phyloP scores from a whole-genome alignment of 2,329 filamentous ascomycete genomes.

The Penicillium decumbens region DNA sequence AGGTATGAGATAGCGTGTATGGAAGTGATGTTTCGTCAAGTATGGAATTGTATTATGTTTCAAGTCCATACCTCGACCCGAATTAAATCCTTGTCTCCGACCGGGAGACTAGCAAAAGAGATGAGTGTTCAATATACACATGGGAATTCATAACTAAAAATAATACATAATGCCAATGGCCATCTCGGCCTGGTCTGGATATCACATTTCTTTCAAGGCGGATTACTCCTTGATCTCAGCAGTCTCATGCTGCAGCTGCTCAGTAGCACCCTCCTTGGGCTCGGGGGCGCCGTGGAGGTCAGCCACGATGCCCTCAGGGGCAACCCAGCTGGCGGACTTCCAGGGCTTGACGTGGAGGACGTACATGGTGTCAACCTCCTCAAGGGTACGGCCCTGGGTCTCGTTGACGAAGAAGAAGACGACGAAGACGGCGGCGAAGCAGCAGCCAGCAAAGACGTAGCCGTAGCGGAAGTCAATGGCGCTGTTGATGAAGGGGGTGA shows the following conservation, averaged over 20 bases:
- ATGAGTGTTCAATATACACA: slow-evolving; percentile 16
- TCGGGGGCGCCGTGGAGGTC: slow-evolving; percentile 24
- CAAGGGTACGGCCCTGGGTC: slow-evolving; percentile 65
- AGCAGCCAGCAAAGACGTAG: slow-evolving; percentile 72
- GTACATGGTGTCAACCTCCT: slow-evolving; percentile 79
- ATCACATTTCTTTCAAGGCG: neutral
- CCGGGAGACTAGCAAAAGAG: slow-evolving; percentile 9
- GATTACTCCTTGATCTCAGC: slow-evolving; percentile 14
- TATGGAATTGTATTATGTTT: slow-evolving; percentile 1
- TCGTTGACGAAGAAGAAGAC: slow-evolving; percentile 78
- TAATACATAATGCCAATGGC: neutral
- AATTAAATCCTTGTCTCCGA: slow-evolving; percentile 11
- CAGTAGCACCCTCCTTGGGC: slow-evolving; percentile 19
- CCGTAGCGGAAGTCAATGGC: slow-evolving; percentile 72
- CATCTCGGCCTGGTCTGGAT: neutral
- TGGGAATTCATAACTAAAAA: slow-evolving; percentile 8
- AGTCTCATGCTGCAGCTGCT: slow-evolving; percentile 21
- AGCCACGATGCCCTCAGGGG: slow-evolving; percentile 31
- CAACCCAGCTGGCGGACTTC: slow-evolving; percentile 53
- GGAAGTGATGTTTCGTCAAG: neutral
- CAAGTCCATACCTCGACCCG: slow-evolving; percentile 5
- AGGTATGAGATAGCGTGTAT: neutral
- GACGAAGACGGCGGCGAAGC: slow-evolving; percentile 58
- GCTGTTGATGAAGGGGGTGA: slow-evolving; percentile 71
- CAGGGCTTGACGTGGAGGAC: slow-evolving; percentile 60